Evolutionary conservation across 352 stramenopile species (phyloP).

Genomic region (Phytophthora colocasiae): DNA sequence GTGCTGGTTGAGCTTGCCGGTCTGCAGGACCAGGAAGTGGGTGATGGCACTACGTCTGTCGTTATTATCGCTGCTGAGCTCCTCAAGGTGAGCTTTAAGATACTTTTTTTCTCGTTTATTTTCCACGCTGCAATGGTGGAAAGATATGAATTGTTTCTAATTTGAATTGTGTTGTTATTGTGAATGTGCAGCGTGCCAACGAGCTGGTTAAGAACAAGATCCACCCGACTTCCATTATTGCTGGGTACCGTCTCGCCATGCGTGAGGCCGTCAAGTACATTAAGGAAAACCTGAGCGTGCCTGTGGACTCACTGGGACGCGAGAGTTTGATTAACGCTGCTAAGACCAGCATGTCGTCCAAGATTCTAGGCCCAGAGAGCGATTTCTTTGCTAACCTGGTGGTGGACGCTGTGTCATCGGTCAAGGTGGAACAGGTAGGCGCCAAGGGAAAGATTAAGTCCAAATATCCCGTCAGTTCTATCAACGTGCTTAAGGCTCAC

Average conservation of each 20-base stretch:
- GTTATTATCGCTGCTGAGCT: constrained; percentile 99
- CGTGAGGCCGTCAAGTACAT: constrained; percentile 99
- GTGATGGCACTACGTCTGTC: constrained; percentile 99
- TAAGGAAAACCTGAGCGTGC: constrained; percentile 98
- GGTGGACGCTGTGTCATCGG: constrained; percentile 97
- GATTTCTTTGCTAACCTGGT: constrained; percentile 98
- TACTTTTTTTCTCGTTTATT: constrained; percentile 16
- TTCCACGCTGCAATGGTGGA: not conserved
- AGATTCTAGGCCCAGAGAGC: constrained; percentile 98
- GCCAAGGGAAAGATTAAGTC: constrained; percentile 84
- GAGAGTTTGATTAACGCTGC: constrained; percentile 97
- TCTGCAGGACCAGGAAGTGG: constrained; percentile 99
- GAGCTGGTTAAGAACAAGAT: constrained; percentile 99
- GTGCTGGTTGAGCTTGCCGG: constrained; percentile 98
- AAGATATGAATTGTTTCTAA: not conserved
- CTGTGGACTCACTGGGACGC: constrained; percentile 93
- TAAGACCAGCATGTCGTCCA: constrained; percentile 99
- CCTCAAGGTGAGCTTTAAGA: constrained; percentile 72
- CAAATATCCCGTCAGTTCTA: constrained; percentile 97
- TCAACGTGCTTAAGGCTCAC: constrained; percentile 99
- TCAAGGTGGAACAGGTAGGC: constrained; percentile 93
- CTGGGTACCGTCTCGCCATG: constrained; percentile 98
- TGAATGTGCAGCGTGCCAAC: constrained; percentile 87
- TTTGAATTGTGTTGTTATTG: constrained; percentile 3
- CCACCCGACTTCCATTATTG: constrained; percentile 99